phyloP scores from a whole-genome alignment of 2,329 filamentous ascomycete genomes.

The Monilinia fructigena region DNA sequence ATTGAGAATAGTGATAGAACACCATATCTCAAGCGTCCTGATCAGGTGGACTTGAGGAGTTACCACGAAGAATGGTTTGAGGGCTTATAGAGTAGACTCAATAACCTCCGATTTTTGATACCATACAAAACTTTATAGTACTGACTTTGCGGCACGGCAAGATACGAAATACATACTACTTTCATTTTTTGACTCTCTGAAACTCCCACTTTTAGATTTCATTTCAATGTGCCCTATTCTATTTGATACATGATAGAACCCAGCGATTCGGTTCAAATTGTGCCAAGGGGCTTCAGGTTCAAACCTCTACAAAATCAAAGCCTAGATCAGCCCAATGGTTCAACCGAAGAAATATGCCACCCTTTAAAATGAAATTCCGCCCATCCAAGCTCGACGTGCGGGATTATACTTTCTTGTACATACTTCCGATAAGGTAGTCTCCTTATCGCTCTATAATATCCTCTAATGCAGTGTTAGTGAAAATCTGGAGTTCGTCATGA shows the following conservation, averaged over 20 bases:
- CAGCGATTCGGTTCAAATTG: neutral
- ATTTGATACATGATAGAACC: neutral
- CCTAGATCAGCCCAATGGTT: neutral
- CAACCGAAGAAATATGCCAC: neutral
- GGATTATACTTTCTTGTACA: neutral
- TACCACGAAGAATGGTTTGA: conserved; percentile 70
- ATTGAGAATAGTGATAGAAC: conserved; percentile 58
- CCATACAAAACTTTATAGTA: neutral
- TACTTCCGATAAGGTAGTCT: neutral
- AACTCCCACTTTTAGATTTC: neutral
- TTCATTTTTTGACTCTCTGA: too few species aligned
- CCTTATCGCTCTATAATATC: neutral
- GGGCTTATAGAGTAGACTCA: conserved; percentile 22
- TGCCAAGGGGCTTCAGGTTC: neutral
- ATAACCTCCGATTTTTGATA: neutral
- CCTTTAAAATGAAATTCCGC: too few species aligned
- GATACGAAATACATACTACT: neutral
- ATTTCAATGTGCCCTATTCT: too few species aligned
- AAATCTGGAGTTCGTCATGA: conserved; percentile 15
- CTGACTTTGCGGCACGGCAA: neutral
- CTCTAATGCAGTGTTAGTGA: neutral
- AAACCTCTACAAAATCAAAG: neutral
- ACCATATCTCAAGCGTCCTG: conserved; percentile 57
- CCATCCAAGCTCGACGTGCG: neutral
- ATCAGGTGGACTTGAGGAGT: conserved; percentile 57